Conservation (phyloP, 768 basidiomycete species). For the Pulveroboletus sp. region DNA sequence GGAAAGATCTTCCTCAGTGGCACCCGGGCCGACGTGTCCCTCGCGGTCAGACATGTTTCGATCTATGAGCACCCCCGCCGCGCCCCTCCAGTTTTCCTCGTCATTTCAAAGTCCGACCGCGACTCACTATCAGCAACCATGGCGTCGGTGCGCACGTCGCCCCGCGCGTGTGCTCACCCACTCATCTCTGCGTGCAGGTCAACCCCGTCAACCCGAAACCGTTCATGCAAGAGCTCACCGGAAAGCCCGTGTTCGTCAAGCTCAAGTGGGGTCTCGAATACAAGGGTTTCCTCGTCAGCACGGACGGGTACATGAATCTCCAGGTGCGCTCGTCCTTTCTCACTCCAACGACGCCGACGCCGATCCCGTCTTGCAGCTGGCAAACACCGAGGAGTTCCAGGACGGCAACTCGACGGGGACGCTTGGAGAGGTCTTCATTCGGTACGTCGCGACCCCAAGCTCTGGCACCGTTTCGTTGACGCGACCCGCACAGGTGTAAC, state of each 20-base stretch:
- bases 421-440: conserved; percentile 97
- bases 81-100: too few species aligned
- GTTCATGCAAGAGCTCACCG: conserved; percentile 96
- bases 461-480: conserved; percentile 4
- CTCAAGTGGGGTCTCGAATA: conserved; percentile 99
- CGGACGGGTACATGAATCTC: conserved; percentile 99
- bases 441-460: conserved; percentile 46
- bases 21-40: conserved; percentile 60
- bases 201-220: conserved; percentile 98
- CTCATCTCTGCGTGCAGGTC: conserved; percentile 46
- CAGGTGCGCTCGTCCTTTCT: conserved; percentile 52
- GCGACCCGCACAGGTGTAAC: conserved; percentile 63
- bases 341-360: neutral
- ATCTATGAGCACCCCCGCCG: too few species aligned
- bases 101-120: conserved; percentile 38
- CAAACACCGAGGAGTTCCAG: conserved; percentile 98
- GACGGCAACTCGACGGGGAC: conserved; percentile 94
- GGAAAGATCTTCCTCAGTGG: conserved; percentile 88
- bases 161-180: conserved; percentile 1
- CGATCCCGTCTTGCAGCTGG: conserved; percentile 37
- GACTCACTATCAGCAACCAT: conserved; percentile 46
- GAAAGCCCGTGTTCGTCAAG: conserved; percentile 90
- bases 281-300: conserved; percentile 98
- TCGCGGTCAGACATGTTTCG: conserved; percentile 94
- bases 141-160: conserved; percentile 50